Conservation (phyloP, 345 rosid species). For the Citrus reticulata region DNA sequence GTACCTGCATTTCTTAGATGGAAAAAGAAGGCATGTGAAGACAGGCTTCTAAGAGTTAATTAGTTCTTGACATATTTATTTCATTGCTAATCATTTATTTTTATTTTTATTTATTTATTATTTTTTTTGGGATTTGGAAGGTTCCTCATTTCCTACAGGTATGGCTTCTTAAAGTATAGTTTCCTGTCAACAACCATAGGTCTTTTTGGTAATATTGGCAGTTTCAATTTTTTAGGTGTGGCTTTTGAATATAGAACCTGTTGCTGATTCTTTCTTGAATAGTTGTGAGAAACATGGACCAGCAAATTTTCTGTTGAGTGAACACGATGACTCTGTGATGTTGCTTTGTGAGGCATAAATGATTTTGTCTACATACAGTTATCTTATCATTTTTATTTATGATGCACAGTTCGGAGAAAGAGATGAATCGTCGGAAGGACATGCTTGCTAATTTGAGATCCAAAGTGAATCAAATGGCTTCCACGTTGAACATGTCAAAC, state of each 20-base stretch:
- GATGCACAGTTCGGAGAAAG: slow-evolving; percentile 74
- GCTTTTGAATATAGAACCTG: neutral
- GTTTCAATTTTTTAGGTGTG: neutral
- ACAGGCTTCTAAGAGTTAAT: neutral
- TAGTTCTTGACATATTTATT: neutral
- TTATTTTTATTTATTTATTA: no score
- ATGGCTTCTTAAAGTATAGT: neutral
- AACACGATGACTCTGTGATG: neutral
- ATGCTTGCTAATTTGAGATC: slow-evolving; percentile 70
- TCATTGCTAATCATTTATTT: neutral
- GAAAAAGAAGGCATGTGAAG: neutral
- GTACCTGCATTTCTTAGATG: neutral
- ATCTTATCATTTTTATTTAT: neutral
- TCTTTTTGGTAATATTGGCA: neutral
- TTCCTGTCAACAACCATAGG: neutral
- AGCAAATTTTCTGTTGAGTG: neutral
- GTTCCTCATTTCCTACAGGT: neutral
- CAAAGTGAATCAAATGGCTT: slow-evolving; percentile 79
- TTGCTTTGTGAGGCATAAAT: neutral
- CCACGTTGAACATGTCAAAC: slow-evolving; percentile 78
- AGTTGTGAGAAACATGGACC: neutral
- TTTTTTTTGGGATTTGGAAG: neutral
- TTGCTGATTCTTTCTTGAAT: neutral
- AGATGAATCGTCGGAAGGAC: slow-evolving; percentile 94
- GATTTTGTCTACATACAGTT: neutral